A percentile compares a stretch with the other conserved stretches of the same genome.
phyloP scores from a whole-genome alignment of 2,329 filamentous ascomycete species.

The Talaromyces albobiverticillius region DNA sequence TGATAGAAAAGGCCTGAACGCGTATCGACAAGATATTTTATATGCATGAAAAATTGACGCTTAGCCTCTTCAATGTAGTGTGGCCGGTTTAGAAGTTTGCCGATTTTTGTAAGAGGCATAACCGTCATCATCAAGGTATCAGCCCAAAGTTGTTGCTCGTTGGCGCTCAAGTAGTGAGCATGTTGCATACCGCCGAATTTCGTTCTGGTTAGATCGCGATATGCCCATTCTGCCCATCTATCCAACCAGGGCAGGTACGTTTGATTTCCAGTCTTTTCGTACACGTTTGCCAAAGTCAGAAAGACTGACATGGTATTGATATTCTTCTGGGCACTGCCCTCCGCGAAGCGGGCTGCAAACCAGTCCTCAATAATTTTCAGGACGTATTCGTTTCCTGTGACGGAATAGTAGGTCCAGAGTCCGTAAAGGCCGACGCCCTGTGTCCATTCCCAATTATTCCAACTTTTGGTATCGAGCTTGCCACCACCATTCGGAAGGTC shows the following conservation, averaged over 20 bases:
- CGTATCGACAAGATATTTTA: constrained; percentile 74
- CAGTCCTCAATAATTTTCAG: constrained; percentile 69
- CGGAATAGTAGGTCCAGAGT: constrained; percentile 75
- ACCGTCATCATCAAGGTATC: constrained; percentile 89
- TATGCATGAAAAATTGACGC: constrained; percentile 71
- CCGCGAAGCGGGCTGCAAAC: constrained; percentile 67
- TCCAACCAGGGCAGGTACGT: constrained; percentile 75
- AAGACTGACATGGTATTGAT: constrained; percentile 83
- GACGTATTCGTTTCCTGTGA: constrained; percentile 61
- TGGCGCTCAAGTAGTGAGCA: constrained; percentile 68
- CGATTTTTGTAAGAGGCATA: constrained; percentile 77
- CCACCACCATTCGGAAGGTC: too few species aligned
- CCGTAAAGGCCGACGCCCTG: constrained; percentile 78
- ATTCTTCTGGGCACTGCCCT: constrained; percentile 75
- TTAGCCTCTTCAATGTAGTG: constrained; percentile 77
- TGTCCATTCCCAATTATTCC: constrained; percentile 74
- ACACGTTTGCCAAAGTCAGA: constrained; percentile 70
- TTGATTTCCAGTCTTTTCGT: constrained; percentile 67
- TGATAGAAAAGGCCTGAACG: constrained; percentile 74
- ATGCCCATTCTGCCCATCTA: constrained; percentile 78
- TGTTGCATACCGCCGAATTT: constrained; percentile 72
- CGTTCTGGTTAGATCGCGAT: constrained; percentile 71
- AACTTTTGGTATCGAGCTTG: constrained; percentile 83
- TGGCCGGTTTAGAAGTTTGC: constrained; percentile 64
- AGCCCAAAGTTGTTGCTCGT: constrained; percentile 76